A percentile compares a stretch with the other conserved stretches of the same genome.
phyloP scores from a whole-genome alignment of 2,329 filamentous ascomycete genomes.

The Coniella vitis region DNA sequence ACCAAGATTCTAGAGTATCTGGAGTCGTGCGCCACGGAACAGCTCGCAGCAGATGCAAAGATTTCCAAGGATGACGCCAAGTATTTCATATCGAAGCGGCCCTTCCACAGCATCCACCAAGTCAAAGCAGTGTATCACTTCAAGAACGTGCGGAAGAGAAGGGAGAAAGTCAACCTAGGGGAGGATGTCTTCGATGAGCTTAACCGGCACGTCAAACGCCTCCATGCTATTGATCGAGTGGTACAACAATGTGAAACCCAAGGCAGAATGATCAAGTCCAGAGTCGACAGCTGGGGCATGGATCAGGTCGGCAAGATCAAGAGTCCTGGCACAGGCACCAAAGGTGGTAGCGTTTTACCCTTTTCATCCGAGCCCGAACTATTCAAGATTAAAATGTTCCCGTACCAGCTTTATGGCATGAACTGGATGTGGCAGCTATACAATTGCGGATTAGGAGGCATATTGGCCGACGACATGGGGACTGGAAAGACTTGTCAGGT shows the following conservation, averaged over 20 bases:
- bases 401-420: conserved; percentile 88
- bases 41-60: conserved; percentile 75
- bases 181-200: conserved; percentile 45
- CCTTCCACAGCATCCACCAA: conserved; percentile 61
- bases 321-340: conserved; percentile 23
- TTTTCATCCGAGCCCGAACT: conserved; percentile 60
- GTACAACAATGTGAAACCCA: conserved; percentile 69
- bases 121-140: conserved; percentile 52
- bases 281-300: conserved; percentile 42
- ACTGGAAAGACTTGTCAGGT: conserved; percentile 95
- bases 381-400: conserved; percentile 79
- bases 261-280: conserved; percentile 48
- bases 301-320: conserved; percentile 38
- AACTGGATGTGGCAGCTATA: conserved; percentile 91
- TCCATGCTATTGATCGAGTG: conserved; percentile 76
- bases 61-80: conserved; percentile 64
- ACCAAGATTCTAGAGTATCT: conserved; percentile 66
- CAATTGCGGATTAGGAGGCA: conserved; percentile 72
- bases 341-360: conserved; percentile 34
- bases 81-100: conserved; percentile 64
- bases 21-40: conserved; percentile 68
- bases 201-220: conserved; percentile 70
- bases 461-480: conserved; percentile 96
- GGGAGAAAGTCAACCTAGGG: conserved; percentile 42
- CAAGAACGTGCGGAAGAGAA: conserved; percentile 35